phyloP scores from a whole-genome alignment of 805 yeast genomes.

The Starmerella floris region DNA sequence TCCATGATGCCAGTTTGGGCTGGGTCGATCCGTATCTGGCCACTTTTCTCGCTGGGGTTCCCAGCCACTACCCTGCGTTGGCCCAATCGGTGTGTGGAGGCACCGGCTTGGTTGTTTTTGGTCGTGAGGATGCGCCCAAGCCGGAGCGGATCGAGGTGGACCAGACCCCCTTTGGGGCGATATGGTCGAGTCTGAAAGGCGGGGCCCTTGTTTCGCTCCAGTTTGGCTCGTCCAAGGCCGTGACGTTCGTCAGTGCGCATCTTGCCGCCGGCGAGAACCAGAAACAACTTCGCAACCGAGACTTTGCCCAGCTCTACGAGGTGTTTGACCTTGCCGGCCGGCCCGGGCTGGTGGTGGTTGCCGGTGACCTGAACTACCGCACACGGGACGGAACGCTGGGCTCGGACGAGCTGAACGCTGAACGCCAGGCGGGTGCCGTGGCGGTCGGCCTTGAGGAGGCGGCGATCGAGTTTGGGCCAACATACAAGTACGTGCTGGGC shows the following conservation, averaged over 20 bases:
- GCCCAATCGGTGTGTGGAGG: conserved; percentile 24
- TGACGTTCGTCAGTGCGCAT: conserved; percentile 60
- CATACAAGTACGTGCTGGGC: conserved; percentile 53
- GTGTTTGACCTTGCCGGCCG: conserved; percentile 49
- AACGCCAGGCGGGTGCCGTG: conserved; percentile 33
- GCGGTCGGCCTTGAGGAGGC: conserved; percentile 58
- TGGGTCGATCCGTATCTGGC: conserved; percentile 16
- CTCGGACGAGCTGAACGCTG: conserved; percentile 40
- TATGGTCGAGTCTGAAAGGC: conserved; percentile 59
- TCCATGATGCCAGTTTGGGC: conserved; percentile 25
- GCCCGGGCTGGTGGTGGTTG: conserved; percentile 45
- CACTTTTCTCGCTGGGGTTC: conserved; percentile 23
- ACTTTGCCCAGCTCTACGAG: conserved; percentile 38
- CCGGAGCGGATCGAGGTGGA: conserved; percentile 1
- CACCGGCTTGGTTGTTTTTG: conserved; percentile 23
- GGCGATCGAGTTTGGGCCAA: conserved; percentile 55
- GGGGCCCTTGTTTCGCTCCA: conserved; percentile 43
- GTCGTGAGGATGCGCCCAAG: neutral
- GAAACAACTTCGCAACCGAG: conserved; percentile 38
- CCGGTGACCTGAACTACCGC: conserved; percentile 83
- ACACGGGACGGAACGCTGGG: conserved; percentile 29
- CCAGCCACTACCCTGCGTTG: conserved; percentile 15
- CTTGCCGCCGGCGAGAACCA: conserved; percentile 69
- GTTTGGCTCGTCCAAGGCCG: conserved; percentile 30
- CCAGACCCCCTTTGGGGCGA: conserved; percentile 35